A percentile compares a stretch with the other conserved stretches of the same genome.
phyloP scores from a whole-genome alignment of 106 monocot genomes.

The Dioscorea alata region DNA sequence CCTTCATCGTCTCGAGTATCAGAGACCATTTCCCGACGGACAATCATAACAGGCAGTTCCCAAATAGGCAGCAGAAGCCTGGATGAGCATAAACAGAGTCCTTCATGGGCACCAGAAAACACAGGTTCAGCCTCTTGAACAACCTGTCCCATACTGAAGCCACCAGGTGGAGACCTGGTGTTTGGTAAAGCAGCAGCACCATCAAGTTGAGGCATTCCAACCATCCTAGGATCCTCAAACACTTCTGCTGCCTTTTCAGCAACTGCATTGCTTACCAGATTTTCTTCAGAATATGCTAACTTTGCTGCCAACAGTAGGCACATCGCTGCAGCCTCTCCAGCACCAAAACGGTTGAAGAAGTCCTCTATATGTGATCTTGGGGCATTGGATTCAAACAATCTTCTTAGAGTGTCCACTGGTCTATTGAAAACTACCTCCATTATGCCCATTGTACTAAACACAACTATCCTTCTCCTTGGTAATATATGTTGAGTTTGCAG shows the following conservation, averaged over 20 bases:
- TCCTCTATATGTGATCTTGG: conserved; percentile 68
- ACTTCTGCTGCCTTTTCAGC: conserved; percentile 88
- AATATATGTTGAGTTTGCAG: conserved; percentile 84
- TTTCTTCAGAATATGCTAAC: conserved; percentile 60
- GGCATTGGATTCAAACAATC: conserved; percentile 69
- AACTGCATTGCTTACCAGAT: conserved; percentile 54
- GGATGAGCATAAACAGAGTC: conserved; percentile 89
- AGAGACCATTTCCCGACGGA: conserved; percentile 29
- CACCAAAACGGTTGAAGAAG: conserved; percentile 81
- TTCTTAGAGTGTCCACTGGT: conserved; percentile 86
- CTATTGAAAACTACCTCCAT: conserved; percentile 85
- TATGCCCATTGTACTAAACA: conserved; percentile 91
- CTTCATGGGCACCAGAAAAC: conserved; percentile 94
- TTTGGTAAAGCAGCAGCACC: conserved; percentile 40
- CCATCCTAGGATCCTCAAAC: conserved; percentile 89
- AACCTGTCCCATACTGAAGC: conserved; percentile 98
- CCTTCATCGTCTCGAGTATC: conserved; percentile 40
- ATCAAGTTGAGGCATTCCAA: conserved; percentile 84
- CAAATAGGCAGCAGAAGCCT: conserved; percentile 91
- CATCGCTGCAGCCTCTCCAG: conserved; percentile 95
- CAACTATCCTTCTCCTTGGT: conserved; percentile 75
- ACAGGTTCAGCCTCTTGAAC: conserved; percentile 92
- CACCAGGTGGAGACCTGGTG: conserved; percentile 60
- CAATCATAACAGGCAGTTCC: conserved; percentile 76
- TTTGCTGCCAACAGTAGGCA: conserved; percentile 84